A percentile compares a stretch with the other conserved stretches of the same genome.
Evolutionary conservation across 176 grass and related monocot species (phyloP).

Genomic region (Oryza longistaminata): DNA sequence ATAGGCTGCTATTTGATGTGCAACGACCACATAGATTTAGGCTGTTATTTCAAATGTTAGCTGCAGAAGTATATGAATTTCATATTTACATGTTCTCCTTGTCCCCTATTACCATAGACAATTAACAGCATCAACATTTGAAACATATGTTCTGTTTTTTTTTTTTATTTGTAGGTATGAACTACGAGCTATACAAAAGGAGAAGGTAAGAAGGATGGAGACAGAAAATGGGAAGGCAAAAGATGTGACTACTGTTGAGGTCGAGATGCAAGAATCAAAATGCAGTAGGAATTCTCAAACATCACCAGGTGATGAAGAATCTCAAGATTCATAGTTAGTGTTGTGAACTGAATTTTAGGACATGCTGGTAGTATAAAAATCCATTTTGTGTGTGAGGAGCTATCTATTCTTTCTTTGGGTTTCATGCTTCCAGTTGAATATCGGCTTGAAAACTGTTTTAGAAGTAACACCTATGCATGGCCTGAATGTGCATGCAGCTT

Average conservation of each 20-base stretch:
- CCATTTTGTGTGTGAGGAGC: no score
- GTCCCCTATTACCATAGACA: neutral
- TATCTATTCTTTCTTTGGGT: constrained; percentile 6
- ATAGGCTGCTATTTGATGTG: neutral
- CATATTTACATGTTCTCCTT: neutral
- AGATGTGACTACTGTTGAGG: constrained; percentile 60
- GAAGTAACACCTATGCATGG: neutral
- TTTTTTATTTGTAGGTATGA: constrained; percentile 52
- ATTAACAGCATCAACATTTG: neutral
- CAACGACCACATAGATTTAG: constrained; percentile 11
- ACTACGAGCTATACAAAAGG: constrained; percentile 72
- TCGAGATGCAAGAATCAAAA: constrained; percentile 90
- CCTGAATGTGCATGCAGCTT: neutral
- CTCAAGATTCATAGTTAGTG: constrained; percentile 35
- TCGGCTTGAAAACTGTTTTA: neutral
- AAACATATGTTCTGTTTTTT: constrained; percentile 27
- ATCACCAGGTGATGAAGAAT: constrained; percentile 40
- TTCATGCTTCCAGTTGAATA: constrained; percentile 7
- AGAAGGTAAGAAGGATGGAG: constrained; percentile 63
- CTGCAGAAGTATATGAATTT: neutral
- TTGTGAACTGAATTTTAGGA: constrained; percentile 36
- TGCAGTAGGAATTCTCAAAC: constrained; percentile 34
- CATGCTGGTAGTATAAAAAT: neutral
- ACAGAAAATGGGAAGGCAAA: constrained; percentile 48
- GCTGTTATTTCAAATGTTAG: neutral